Evolutionary conservation across 2,329 filamentous ascomycete genomes (phyloP), one percentile per base, ranked within the genome.

Genomic region (Tolypocladium inflatum): DNA sequence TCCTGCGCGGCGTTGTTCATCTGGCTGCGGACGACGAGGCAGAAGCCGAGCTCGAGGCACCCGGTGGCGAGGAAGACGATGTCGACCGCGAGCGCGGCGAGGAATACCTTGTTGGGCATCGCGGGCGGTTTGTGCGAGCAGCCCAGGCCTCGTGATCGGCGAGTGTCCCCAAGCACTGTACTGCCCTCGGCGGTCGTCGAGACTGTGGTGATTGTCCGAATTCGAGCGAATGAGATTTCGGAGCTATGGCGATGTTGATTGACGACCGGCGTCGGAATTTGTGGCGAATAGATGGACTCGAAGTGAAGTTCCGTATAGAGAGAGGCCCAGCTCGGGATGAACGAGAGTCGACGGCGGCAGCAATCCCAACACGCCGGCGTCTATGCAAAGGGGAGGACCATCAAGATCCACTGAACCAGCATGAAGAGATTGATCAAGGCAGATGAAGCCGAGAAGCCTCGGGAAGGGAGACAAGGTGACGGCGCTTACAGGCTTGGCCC

Each of bases 91-190:
- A 81, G 66, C 59, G 80, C 80, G 63, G 78, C 71, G 62, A 76
- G 63, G 60, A 82, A 76, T 61, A 84, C 74, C 63, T 80, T 82
- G 76, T 80, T 83, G 59, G 74, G 76, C 81, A 84, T 84, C 23
- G 57, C 66, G 60, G 50, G 51, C 33, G 55, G 15, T 57, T 57
- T 4, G n/a, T 37, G 26, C 30, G 39, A 15, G 38, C n/a, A 45
- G 54, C 38, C 54, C 39, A 17, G n/a, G n/a, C 19, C 55, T 51
- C 48, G 30, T 37, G 42, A 39, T 11, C 8, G 21, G 11, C 7
- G 13, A 26, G 39, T 23, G 33, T 26, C 11, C n/a, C 42, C 48
- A 13, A n/a, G 30, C 17, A 4, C 19, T 3, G 42, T 6, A 35
- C 15, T 35, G 48, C 30, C 30, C 30, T n/a, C 3, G 48, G 33